phyloP scores from a whole-genome alignment of 129 eudicot genomes.

The Centaurea solstitialis region DNA sequence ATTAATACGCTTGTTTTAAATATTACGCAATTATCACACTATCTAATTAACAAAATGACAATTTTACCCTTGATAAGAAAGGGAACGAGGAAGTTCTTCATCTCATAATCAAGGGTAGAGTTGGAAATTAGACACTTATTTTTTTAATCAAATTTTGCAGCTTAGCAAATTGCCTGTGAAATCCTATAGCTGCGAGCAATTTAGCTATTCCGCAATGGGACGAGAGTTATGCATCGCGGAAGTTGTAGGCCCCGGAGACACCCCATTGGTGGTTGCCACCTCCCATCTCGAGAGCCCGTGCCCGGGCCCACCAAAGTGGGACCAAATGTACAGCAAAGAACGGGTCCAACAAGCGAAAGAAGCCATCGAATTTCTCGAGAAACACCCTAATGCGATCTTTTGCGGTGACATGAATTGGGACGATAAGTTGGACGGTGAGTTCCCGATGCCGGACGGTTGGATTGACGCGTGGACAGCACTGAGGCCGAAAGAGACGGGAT shows the following conservation, averaged over 20 bases:
- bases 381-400: slow-evolving; percentile 59
- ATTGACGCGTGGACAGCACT: slow-evolving; percentile 78
- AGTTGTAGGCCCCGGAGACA: slow-evolving; percentile 37
- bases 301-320: slow-evolving; percentile 92
- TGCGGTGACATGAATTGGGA: slow-evolving; percentile 98
- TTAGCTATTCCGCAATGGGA: slow-evolving; percentile 69
- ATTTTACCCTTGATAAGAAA: too few species aligned
- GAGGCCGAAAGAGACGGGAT: slow-evolving; percentile 61
- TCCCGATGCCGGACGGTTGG: slow-evolving; percentile 81
- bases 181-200: slow-evolving; percentile 61
- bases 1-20: too few species aligned
- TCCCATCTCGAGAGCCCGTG: slow-evolving; percentile 92
- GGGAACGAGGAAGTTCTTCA: too few species aligned
- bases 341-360: slow-evolving; percentile 84
- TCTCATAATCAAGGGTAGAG: not conserved
- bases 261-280: slow-evolving; percentile 64
- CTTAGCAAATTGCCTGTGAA: slow-evolving; percentile 64
- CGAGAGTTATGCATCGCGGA: slow-evolving; percentile 76
- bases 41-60: too few species aligned
- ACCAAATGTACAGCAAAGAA: slow-evolving; percentile 91
- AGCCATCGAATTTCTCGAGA: slow-evolving; percentile 59
- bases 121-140: not conserved
- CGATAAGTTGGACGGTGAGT: slow-evolving; percentile 76
- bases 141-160: slow-evolving; percentile 35
- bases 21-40: too few species aligned